Conservation (phyloP, 2,329 filamentous ascomycete genomes). For the Stromatinia cepivora region DNA sequence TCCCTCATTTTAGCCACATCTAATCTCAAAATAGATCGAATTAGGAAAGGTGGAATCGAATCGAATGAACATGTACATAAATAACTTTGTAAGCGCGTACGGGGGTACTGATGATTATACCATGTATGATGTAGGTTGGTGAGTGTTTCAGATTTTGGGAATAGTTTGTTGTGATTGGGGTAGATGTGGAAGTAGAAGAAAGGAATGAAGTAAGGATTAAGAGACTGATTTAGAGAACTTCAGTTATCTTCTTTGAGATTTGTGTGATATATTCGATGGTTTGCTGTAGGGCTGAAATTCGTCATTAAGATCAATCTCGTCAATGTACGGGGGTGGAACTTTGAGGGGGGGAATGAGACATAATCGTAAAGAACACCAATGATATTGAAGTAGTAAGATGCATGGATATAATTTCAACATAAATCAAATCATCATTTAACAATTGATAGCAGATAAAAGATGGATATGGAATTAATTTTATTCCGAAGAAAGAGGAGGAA, state of each 20-base stretch:
- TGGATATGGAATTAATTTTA: not conserved
- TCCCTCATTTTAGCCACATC: slow-evolving; percentile 9
- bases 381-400: not conserved
- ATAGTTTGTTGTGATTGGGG: slow-evolving; percentile 1
- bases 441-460: not conserved
- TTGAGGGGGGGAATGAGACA: not conserved
- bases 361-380: slow-evolving; percentile 12
- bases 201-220: not conserved
- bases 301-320: not conserved
- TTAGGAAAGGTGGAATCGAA: slow-evolving; percentile 9
- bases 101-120: not conserved
- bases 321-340: not conserved
- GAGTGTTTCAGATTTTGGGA: slow-evolving; percentile 8
- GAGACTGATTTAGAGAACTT: not conserved
- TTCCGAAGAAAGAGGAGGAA: not conserved
- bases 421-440: no score
- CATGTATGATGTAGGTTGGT: not conserved
- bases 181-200: not conserved
- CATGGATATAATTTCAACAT: not conserved
- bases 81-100: slow-evolving; percentile 19
- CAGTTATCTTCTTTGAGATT: not conserved
- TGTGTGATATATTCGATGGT: not conserved
- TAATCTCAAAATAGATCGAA: slow-evolving; percentile 26
- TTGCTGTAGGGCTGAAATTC: slow-evolving; percentile 7
- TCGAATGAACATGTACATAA: slow-evolving; percentile 13